These are phyloP conservation scores for Pseudopyricularia javanii DNA, from an alignment of 2,329 filamentous ascomycete genomes.

Conservation along the genomic window DNA sequence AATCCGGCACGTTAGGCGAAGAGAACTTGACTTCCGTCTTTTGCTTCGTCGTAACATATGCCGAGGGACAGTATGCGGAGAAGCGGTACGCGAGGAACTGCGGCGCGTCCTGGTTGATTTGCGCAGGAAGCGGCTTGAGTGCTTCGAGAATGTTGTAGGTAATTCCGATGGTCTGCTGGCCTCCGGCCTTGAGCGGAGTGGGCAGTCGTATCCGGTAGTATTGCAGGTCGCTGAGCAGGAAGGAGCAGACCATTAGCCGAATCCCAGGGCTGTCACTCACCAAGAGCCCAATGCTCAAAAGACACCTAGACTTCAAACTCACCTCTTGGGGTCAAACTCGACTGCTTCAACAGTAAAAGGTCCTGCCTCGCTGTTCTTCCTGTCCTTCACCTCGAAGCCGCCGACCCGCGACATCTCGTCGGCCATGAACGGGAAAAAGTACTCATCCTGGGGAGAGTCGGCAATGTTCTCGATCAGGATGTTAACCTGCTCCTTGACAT, in stretches of 20 bases:
- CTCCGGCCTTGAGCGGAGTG: constrained; percentile 59
- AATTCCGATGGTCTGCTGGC: constrained; percentile 77
- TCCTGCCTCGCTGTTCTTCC: constrained; percentile 60
- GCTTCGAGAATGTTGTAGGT: constrained; percentile 70
- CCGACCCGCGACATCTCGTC: constrained; percentile 67
- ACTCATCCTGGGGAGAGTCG: constrained; percentile 68
- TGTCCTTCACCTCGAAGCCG: constrained; percentile 83
- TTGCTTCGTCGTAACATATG: constrained; percentile 80
- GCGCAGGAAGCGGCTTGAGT: constrained; percentile 67
- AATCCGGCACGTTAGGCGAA: constrained; percentile 68
- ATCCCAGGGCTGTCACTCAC: constrained; percentile 1
- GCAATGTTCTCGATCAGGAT: constrained; percentile 87
- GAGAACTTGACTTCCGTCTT: constrained; percentile 95
- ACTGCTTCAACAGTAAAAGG: constrained; percentile 60
- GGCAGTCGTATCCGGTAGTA: constrained; percentile 80
- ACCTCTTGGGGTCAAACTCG: constrained; percentile 50
- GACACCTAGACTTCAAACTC: no score
- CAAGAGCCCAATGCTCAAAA: not conserved
- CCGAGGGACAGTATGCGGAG: constrained; percentile 72
- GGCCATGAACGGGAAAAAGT: constrained; percentile 78
- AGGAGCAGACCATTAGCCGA: constrained; percentile 5
- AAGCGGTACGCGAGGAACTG: constrained; percentile 82
- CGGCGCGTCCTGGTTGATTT: constrained; percentile 71
- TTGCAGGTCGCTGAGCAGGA: constrained; percentile 46
- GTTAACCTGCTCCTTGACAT: constrained; percentile 81